Conservation (phyloP, 495 filamentous ascomycete species). For the Lophium mytilinum region DNA sequence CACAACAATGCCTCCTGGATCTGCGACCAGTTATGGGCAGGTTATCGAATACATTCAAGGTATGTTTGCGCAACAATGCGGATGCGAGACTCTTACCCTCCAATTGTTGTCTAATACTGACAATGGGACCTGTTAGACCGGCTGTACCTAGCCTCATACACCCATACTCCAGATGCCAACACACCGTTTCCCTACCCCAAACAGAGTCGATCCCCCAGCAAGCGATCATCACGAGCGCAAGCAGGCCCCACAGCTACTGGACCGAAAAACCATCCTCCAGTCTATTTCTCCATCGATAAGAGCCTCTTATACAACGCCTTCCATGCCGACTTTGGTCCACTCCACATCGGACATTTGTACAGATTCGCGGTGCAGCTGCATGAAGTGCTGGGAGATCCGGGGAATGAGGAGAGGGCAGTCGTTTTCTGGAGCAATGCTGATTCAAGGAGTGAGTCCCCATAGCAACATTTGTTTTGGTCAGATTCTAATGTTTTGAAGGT, state of each 20-base stretch:
- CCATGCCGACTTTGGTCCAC: slow-evolving; percentile 94
- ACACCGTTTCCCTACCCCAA: slow-evolving; percentile 83
- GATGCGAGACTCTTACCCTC: not conserved
- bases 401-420: slow-evolving; percentile 72
- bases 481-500: slow-evolving; percentile 36
- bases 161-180: slow-evolving; percentile 64
- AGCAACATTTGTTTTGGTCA: not conserved
- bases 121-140: slow-evolving; percentile 52
- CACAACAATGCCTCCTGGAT: slow-evolving; percentile 24
- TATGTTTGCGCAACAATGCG: slow-evolving; percentile 26
- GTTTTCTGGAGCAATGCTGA: slow-evolving; percentile 94
- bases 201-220: slow-evolving; percentile 57
- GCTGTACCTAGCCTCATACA: slow-evolving; percentile 89
- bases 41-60: slow-evolving; percentile 75
- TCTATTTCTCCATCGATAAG: slow-evolving; percentile 94
- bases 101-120: not conserved
- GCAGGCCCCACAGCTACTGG: slow-evolving; percentile 42
- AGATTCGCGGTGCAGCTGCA: slow-evolving; percentile 92
- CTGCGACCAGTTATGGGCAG: slow-evolving; percentile 52
- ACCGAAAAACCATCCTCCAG: slow-evolving; percentile 54
- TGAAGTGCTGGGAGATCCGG: slow-evolving; percentile 81
- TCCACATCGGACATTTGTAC: slow-evolving; percentile 96
- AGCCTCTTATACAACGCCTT: slow-evolving; percentile 94
- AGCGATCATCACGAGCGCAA: slow-evolving; percentile 61
- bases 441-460: slow-evolving; percentile 60